Evolutionary conservation across 1,284 basidiomycete genomes (phyloP).

Genomic region (Caloboletus inedulis): DNA sequence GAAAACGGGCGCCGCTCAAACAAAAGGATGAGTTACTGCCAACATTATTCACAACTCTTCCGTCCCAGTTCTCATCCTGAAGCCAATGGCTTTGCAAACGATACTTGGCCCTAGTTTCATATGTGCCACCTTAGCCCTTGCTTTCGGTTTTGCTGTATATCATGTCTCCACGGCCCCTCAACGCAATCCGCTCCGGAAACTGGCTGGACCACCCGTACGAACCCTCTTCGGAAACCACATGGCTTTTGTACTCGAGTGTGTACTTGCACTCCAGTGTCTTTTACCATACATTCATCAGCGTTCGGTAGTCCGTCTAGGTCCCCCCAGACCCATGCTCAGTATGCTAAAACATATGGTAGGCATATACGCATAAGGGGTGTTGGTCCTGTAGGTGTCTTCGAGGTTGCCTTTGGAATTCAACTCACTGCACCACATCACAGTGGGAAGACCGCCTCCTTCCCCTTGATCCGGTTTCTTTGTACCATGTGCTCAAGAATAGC

Average conservation of each 20-base stretch:
- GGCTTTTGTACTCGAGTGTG: constrained; percentile 55
- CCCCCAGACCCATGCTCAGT: constrained; percentile 48
- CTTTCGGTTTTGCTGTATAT: constrained; percentile 27
- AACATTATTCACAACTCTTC: too few species aligned
- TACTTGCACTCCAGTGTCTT: constrained; percentile 3
- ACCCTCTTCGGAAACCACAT: constrained; percentile 55
- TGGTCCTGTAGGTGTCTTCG: constrained; percentile 50
- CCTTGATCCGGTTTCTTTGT: constrained; percentile 67
- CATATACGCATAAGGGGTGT: constrained; percentile 61
- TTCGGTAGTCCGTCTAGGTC: constrained; percentile 54
- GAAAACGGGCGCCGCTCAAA: not conserved
- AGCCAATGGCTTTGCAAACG: constrained; percentile 5
- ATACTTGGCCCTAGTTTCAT: constrained; percentile 19
- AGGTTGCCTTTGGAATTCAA: not conserved
- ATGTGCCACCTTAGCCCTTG: constrained; percentile 23
- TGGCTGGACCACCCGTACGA: constrained; percentile 57
- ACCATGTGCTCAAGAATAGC: constrained; percentile 66
- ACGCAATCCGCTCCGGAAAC: constrained; percentile 48
- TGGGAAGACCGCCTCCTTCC: constrained; percentile 76
- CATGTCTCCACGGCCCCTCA: constrained; percentile 39
- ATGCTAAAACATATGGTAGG: constrained; percentile 53
- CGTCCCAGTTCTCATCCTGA: not conserved
- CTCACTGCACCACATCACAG: constrained; percentile 36
- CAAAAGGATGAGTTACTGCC: not conserved
- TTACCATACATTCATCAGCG: constrained; percentile 2